These are phyloP conservation scores for Pseudozyma sp. DNA, from an alignment of 1,284 basidiomycete genomes.

Conservation along the genomic window DNA sequence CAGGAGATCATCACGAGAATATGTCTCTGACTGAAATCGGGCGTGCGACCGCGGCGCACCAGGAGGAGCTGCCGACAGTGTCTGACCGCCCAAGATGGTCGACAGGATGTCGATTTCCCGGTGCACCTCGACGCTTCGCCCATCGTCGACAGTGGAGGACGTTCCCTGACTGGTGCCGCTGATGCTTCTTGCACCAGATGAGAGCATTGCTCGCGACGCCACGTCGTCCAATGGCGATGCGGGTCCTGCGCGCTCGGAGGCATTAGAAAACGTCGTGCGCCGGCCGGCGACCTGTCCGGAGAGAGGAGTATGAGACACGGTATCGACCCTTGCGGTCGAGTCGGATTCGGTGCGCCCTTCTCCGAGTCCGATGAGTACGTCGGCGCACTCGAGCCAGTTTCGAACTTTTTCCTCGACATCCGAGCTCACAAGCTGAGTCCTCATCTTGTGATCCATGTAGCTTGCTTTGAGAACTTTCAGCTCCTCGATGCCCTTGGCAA, in stretches of 20 bases:
- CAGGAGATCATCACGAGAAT: slow-evolving; percentile 10
- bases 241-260: slow-evolving; percentile 10
- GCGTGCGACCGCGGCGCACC: slow-evolving; percentile 22
- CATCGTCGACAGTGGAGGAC: slow-evolving; percentile 25
- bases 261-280: slow-evolving; percentile 27
- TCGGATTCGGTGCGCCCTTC: slow-evolving; percentile 52
- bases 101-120: slow-evolving; percentile 60
- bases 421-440: background rate
- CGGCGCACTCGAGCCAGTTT: slow-evolving; percentile 59
- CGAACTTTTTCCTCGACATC: slow-evolving; percentile 15
- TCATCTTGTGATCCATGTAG: slow-evolving; percentile 34
- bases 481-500: slow-evolving; percentile 58
- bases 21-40: slow-evolving; percentile 35
- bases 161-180: slow-evolving; percentile 40
- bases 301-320: slow-evolving; percentile 40
- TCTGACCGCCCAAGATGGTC: slow-evolving; percentile 48
- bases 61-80: slow-evolving; percentile 10
- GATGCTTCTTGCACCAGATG: slow-evolving; percentile 23
- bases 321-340: slow-evolving; percentile 39
- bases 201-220: slow-evolving; percentile 12
- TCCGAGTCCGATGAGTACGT: slow-evolving; percentile 55
- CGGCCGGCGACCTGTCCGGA: slow-evolving; percentile 18
- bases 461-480: slow-evolving; percentile 46
- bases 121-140: slow-evolving; percentile 43
- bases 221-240: slow-evolving; percentile 22